Conservation (phyloP, 2,329 filamentous ascomycete species). For the Diaporthe sp. region DNA sequence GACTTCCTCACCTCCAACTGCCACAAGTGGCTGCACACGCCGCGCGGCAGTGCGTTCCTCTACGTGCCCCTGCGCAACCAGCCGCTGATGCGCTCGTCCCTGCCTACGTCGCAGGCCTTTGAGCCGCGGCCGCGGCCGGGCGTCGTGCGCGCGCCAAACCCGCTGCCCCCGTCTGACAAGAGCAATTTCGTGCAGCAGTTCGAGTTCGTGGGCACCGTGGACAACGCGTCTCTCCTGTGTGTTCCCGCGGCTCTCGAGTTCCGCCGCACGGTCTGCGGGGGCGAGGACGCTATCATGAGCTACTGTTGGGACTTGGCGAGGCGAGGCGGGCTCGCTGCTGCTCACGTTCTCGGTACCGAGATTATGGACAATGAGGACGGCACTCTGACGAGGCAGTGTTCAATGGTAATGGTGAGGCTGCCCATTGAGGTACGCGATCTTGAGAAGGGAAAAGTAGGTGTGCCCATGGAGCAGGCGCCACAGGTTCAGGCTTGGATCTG, state of each 20-base stretch:
- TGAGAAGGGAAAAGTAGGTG: not conserved
- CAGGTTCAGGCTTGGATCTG: constrained; percentile 65
- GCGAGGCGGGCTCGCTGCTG: constrained; percentile 72
- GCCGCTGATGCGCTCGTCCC: constrained; percentile 76
- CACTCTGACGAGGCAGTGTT: constrained; percentile 73
- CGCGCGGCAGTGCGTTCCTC: constrained; percentile 84
- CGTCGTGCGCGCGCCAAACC: constrained; percentile 50
- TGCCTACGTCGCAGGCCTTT: constrained; percentile 88
- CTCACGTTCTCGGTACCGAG: constrained; percentile 76
- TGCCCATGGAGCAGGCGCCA: not conserved
- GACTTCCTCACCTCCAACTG: constrained; percentile 92
- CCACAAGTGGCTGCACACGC: constrained; percentile 91
- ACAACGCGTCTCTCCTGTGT: constrained; percentile 79
- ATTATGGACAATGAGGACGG: constrained; percentile 76
- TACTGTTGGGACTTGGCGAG: constrained; percentile 76
- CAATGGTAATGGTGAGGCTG: constrained; percentile 80
- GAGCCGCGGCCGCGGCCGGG: constrained; percentile 55
- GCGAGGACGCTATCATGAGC: constrained; percentile 76
- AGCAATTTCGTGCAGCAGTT: constrained; percentile 78
- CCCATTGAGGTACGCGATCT: constrained; percentile 65
- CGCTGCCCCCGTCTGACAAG: constrained; percentile 62
- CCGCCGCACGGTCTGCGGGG: constrained; percentile 77
- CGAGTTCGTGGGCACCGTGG: constrained; percentile 81
- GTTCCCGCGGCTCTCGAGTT: constrained; percentile 81
- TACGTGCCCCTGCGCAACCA: constrained; percentile 86